A percentile compares a stretch with the other conserved stretches of the same genome.
Evolutionary conservation across 768 basidiomycete genomes (phyloP).

Genomic region (Lactarius quietus): DNA sequence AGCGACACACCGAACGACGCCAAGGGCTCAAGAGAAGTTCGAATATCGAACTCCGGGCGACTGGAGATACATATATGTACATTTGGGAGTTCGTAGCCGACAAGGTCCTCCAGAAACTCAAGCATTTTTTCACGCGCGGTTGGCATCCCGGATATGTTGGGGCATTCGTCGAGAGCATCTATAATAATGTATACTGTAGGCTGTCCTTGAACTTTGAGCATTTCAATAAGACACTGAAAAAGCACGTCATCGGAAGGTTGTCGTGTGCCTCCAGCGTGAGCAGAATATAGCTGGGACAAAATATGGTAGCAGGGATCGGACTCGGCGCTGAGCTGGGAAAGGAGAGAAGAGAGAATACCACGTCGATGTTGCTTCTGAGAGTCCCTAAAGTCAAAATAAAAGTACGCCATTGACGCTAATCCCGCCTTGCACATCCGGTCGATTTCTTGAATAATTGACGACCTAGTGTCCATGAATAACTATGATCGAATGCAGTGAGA

Average conservation of each 20-base stretch:
- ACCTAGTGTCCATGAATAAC: not conserved
- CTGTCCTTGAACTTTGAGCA: not conserved
- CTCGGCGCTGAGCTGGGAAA: not conserved
- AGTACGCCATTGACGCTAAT: not conserved
- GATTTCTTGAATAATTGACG: not conserved
- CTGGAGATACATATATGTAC: constrained; percentile 1
- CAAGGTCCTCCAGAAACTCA: not conserved
- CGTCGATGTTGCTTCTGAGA: not conserved
- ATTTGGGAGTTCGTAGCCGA: not conserved
- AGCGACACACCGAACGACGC: not conserved
- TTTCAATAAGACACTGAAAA: not conserved
- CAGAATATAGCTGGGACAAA: constrained; percentile 2
- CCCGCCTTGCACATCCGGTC: not conserved
- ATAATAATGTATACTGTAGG: constrained; percentile 5
- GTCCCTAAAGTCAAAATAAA: constrained; percentile 11
- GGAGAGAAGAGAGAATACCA: constrained; percentile 1
- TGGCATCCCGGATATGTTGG: not conserved
- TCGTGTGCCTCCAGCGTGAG: not conserved
- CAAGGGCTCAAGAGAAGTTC: constrained; percentile 1
- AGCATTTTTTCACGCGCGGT: not conserved
- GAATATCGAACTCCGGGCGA: constrained; percentile 5
- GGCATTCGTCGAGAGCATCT: constrained; percentile 9
- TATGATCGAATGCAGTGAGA: not conserved
- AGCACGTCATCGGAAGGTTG: constrained; percentile 3
- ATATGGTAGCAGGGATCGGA: not conserved